Base-by-base conservation (phyloP, 2,329 filamentous ascomycete species). In the Talaromyces funiculosus region DNA sequence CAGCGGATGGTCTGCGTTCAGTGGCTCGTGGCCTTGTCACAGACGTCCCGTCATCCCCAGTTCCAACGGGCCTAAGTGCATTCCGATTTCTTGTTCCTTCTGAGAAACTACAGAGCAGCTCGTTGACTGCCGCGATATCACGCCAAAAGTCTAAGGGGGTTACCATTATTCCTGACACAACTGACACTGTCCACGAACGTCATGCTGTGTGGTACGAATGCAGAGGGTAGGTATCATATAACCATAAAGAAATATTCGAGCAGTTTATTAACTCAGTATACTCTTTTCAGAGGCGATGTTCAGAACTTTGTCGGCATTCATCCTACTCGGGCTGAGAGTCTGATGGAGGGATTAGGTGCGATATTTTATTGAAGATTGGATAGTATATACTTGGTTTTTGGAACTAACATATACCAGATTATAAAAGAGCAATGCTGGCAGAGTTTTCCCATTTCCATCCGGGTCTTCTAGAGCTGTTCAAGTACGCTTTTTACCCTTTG, bases 101-200 rank as follows among this genome's bases (percentile, higher is more conserved):
- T 65, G 45, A 68, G 0, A 55, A 66, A 1, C 63, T 78, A 8
- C 61, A 72, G n/a, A 67, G 68, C 3, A 56, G 66, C 37, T 64
- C 74, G 1, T 68, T 69, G 35, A 77, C 74, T 8, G 73, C 73
- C 3, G 75, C 80, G 74, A 40, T 65, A 55, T 42, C 61, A 51
- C 43, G 37, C 16, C 67, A 67, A 42, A 26, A 20, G 51, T 10
- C 18, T 60, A n/a, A n/a, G n/a, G 51, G 29, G 64, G 65, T 12
- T 24, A 63, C 64, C 22, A 51, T 70, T 18, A 56, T 67, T 14
- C 66, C 60, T 4, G 69, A 69, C 59, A 10, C 53, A 40, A 60
- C 51, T 6, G 16, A 54, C 49, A 40, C n/a, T 12, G 57, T 37
- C 22, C 53, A 62, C 16, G 64, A 69, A 47, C 64, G 64, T 12